phyloP scores from a whole-genome alignment of 2,329 filamentous ascomycete species.

The Microsporum audouinii region DNA sequence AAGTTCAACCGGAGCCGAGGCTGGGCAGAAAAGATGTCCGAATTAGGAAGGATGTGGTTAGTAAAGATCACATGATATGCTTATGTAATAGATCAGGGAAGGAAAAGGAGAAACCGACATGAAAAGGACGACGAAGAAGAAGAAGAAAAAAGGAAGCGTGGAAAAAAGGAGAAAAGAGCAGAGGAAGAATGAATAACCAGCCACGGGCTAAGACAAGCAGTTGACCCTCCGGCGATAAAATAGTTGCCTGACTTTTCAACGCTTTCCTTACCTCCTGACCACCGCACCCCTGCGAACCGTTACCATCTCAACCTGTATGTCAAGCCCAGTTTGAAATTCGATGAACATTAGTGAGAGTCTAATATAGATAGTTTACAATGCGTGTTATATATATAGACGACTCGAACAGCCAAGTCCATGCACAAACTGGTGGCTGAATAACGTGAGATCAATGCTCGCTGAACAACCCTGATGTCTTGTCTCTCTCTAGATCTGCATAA shows the following conservation, averaged over 20 bases:
- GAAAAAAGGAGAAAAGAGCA: not conserved
- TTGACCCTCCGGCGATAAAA: not conserved
- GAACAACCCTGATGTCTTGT: not conserved
- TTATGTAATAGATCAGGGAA: not conserved
- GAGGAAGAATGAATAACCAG: not conserved
- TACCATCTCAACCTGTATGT: not conserved
- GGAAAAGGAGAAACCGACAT: not conserved
- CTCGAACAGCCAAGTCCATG: not conserved
- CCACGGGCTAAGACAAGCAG: not conserved
- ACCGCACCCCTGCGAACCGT: not conserved
- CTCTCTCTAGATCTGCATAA: too few species aligned
- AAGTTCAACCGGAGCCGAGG: not conserved
- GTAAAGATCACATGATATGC: not conserved
- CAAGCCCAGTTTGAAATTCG: not conserved
- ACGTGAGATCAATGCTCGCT: not conserved
- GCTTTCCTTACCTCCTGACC: not conserved
- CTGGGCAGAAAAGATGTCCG: not conserved
- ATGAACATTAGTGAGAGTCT: conserved; percentile 3
- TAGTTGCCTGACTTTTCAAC: not conserved
- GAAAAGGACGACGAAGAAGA: not conserved
- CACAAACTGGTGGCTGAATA: not conserved
- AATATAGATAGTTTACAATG: not conserved
- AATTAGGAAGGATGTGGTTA: not conserved
- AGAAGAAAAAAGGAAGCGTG: too few species aligned
- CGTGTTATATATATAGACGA: not conserved